Conservation (phyloP, 2,329 filamentous ascomycete genomes). For the Diaporthe australafricana region DNA sequence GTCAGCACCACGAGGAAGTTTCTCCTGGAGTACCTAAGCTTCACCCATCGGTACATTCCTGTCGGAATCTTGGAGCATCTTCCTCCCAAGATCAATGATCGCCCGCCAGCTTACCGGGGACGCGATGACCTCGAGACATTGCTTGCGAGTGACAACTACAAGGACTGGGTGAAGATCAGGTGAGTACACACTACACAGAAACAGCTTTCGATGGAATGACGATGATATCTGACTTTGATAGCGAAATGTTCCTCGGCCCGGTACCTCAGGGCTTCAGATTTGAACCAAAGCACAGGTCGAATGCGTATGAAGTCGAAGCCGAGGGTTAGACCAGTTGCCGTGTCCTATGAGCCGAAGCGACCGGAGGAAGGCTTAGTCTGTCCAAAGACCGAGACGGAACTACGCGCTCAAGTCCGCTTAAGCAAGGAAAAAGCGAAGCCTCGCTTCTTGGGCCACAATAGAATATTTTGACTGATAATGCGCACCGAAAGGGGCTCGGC, state of each 20-base stretch:
- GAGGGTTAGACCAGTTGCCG: constrained; percentile 64
- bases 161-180: constrained; percentile 99
- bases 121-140: constrained; percentile 95
- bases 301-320: constrained; percentile 85
- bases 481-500: background rate
- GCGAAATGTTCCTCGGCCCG: constrained; percentile 97
- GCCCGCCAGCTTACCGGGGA: constrained; percentile 85
- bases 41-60: constrained; percentile 91
- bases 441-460: background rate
- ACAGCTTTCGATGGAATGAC: background rate
- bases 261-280: constrained; percentile 93
- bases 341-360: too few species aligned
- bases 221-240: constrained; percentile 51
- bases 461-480: background rate
- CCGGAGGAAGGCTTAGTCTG: too few species aligned
- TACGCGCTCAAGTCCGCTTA: background rate
- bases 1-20: constrained; percentile 92
- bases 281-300: constrained; percentile 97
- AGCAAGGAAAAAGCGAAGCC: background rate
- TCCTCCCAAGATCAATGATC: constrained; percentile 88
- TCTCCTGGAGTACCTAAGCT: constrained; percentile 95
- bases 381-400: too few species aligned
- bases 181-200: constrained; percentile 58
- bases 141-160: constrained; percentile 89
- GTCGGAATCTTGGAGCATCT: constrained; percentile 89